phyloP scores from a whole-genome alignment of 1,139 yeast genomes.

The Yamadazyma pseudoaaseri region DNA sequence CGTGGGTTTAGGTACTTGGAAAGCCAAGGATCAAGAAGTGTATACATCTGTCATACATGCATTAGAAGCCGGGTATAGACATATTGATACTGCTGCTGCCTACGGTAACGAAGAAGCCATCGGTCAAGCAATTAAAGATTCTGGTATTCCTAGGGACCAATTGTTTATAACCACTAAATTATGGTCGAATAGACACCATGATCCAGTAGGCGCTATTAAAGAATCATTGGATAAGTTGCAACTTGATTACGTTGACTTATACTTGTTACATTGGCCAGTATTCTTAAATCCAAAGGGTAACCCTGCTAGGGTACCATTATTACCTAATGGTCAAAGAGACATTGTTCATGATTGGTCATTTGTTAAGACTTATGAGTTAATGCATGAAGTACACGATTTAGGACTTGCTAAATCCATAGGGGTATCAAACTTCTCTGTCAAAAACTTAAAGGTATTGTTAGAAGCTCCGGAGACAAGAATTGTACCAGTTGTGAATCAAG shows the following conservation, averaged over 20 bases:
- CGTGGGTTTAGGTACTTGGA: slow-evolving; percentile 37
- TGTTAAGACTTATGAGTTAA: slow-evolving; percentile 60
- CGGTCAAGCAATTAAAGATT: slow-evolving; percentile 21
- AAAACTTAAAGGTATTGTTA: slow-evolving; percentile 57
- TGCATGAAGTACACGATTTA: slow-evolving; percentile 41
- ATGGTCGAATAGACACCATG: slow-evolving; percentile 48
- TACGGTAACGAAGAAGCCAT: slow-evolving; percentile 57
- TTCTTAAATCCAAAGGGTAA: slow-evolving; percentile 30
- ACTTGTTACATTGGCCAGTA: slow-evolving; percentile 41
- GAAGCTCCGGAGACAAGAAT: slow-evolving; percentile 44
- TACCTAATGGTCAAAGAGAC: slow-evolving; percentile 30
- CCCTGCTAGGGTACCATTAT: slow-evolving; percentile 33
- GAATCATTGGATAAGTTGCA: slow-evolving; percentile 6
- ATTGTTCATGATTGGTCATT: slow-evolving; percentile 40
- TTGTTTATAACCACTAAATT: slow-evolving; percentile 57
- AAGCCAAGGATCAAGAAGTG: slow-evolving; percentile 27
- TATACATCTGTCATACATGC: slow-evolving; percentile 29
- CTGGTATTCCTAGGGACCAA: slow-evolving; percentile 28
- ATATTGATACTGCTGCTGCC: slow-evolving; percentile 41
- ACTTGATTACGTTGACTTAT: slow-evolving; percentile 45
- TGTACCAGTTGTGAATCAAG: slow-evolving; percentile 77
- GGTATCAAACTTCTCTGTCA: slow-evolving; percentile 63
- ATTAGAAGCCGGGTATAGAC: slow-evolving; percentile 65
- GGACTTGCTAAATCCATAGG: slow-evolving; percentile 47
- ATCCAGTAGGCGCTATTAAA: slow-evolving; percentile 18